Base-by-base conservation (phyloP, 208 protist species). In the Endotrypanum monterogeii region DNA sequence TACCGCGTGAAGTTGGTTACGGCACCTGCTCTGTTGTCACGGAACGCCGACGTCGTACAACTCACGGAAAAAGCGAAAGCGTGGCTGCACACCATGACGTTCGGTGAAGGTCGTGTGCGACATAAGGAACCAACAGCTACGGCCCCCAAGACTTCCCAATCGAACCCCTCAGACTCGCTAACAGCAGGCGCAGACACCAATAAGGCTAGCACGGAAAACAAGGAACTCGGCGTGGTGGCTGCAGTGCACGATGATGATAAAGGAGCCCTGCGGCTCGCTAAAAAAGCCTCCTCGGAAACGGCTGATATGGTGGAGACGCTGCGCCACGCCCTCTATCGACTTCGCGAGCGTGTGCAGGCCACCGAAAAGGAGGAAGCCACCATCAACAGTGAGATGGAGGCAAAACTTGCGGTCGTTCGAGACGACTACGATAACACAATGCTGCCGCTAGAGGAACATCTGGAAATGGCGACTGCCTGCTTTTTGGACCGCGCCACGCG, bases 401-500 rank as follows among this genome's bases (percentile, higher is more conserved):
- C 23, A 12, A 84, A 86, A 61, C 46, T 91, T 18, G 44, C 74
- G 14, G 84, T 89, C 54, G 80, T 95, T 37, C 88, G 82, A 14
- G 70, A 75, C 32, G 86, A 87, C 78, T 95, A 95, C 70, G 91
- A 95, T 73, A 80, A 77, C 55, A 92, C 91, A 12, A 95, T 95
- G 91, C 76, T 92, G 66, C 80, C 91, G 16, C 74, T 95, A 32
- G 77, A 95, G 52, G 86, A 91, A 41, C 73, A 83, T 62, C 75
- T 95, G 14, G 90, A 93, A 71, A 78, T 83, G 20, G 73, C 82
- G 65, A 92, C 88, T 20, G 79, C 76, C 41, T 82, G 80, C 28
- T 93, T 95, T 80, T 23, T 87, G 25, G 57, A 61, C 37, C 69
- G 80, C 71, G 72, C 83, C 30, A 66, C 77, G 9, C 68, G 58